Conservation (phyloP, 116 monocot genomes). For the Papilionanthe hybrid region DNA sequence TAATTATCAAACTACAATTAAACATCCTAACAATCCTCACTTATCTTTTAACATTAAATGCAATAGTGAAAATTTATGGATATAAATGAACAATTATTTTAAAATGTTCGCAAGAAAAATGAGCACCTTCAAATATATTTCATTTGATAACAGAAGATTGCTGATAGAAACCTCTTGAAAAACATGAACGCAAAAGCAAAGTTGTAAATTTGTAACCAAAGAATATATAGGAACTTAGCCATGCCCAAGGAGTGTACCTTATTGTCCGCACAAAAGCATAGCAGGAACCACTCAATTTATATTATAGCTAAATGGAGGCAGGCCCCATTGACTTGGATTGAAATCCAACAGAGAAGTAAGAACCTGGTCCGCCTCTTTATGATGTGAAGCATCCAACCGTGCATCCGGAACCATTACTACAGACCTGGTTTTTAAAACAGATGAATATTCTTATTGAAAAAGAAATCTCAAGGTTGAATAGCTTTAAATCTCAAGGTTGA, state of each 20-base stretch:
- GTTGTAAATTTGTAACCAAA: not conserved
- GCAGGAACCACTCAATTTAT: not conserved
- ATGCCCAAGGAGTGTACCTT: not conserved
- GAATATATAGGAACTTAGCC: not conserved
- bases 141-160: not conserved
- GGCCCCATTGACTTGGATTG: constrained; percentile 60
- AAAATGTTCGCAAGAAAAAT: not conserved
- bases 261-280: not conserved
- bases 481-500: too few species aligned
- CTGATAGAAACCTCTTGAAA: too few species aligned
- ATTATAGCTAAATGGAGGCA: constrained; percentile 53
- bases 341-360: constrained; percentile 63
- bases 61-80: not conserved
- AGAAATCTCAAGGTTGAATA: not conserved
- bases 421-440: constrained; percentile 36
- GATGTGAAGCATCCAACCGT: constrained; percentile 55
- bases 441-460: not conserved
- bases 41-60: not conserved
- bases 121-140: not conserved
- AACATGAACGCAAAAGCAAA: too few species aligned
- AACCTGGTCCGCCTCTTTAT: constrained; percentile 77
- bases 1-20: not conserved
- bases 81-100: not conserved
- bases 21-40: not conserved
- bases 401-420: constrained; percentile 89